These are phyloP conservation scores for Cryptococcus jaspeensis DNA, from an alignment of 1,284 basidiomycete genomes.

Conservation along the genomic window DNA sequence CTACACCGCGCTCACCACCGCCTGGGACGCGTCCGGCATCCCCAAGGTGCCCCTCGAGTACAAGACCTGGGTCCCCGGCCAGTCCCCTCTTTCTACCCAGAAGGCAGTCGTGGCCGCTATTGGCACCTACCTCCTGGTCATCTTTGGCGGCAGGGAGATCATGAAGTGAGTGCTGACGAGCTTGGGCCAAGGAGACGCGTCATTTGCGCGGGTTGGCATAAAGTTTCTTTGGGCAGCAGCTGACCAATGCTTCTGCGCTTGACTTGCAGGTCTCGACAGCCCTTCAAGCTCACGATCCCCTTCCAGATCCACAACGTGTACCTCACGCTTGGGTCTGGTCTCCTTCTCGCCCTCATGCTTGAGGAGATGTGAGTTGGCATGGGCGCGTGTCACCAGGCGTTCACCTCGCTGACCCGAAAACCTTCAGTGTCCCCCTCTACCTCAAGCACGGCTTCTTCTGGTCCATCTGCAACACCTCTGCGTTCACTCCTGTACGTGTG, in stretches of 20 bases:
- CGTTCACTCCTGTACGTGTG: conserved; percentile 80
- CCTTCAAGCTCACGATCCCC: conserved; percentile 75
- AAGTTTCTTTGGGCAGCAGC: background rate
- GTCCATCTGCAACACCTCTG: conserved; percentile 70
- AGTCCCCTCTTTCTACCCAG: conserved; percentile 75
- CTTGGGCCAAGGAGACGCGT: background rate
- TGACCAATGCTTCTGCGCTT: background rate
- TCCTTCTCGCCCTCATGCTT: conserved; percentile 80
- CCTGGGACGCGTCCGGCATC: conserved; percentile 32
- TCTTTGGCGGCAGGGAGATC: conserved; percentile 80
- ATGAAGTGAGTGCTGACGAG: conserved; percentile 62
- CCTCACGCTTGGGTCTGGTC: conserved; percentile 74
- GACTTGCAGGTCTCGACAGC: conserved; percentile 56
- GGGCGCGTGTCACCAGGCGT: background rate
- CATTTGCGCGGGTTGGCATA: background rate
- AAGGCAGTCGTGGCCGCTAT: conserved; percentile 70
- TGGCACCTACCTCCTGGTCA: conserved; percentile 76
- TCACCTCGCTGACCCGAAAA: background rate
- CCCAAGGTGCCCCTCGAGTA: conserved; percentile 36
- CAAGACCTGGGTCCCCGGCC: conserved; percentile 44
- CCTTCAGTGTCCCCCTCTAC: conserved; percentile 61
- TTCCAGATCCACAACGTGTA: conserved; percentile 93
- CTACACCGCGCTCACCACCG: conserved; percentile 35
- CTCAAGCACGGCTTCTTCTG: conserved; percentile 69
- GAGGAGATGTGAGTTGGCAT: conserved; percentile 68